phyloP scores from a whole-genome alignment of 306 rosid species.

The Vicia villosa region DNA sequence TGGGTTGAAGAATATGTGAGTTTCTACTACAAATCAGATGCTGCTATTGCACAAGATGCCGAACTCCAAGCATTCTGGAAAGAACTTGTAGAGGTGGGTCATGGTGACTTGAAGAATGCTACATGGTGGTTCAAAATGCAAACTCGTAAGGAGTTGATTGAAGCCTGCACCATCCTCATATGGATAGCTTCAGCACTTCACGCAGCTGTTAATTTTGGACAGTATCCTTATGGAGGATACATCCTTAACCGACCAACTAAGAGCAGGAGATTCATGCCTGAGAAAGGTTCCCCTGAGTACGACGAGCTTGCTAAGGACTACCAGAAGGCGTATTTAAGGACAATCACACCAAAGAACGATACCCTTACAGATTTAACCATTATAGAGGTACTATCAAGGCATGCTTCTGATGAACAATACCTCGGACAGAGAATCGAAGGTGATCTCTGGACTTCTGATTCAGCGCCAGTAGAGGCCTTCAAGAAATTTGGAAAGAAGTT shows the following conservation, averaged over 20 bases:
- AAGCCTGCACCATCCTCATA: conserved; percentile 48
- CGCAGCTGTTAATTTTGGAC: conserved; percentile 74
- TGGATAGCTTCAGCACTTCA: conserved; percentile 76
- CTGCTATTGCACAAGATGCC: conserved; percentile 46
- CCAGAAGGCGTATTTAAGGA: conserved; percentile 50
- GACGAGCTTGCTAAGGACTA: conserved; percentile 54
- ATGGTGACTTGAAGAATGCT: conserved; percentile 58
- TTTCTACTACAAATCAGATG: conserved; percentile 55
- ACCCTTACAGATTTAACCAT: conserved; percentile 56
- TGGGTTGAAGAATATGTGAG: conserved; percentile 62
- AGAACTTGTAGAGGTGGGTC: conserved; percentile 58
- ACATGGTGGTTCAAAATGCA: conserved; percentile 65
- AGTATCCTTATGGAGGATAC: conserved; percentile 71
- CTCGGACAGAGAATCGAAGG: conserved; percentile 52
- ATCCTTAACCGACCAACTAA: conserved; percentile 69
- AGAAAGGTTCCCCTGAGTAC: conserved; percentile 53
- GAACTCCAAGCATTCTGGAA: conserved; percentile 78
- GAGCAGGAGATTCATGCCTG: conserved; percentile 64
- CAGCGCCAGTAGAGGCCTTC: conserved; percentile 17
- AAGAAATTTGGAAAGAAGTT: conserved; percentile 38
- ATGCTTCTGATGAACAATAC: conserved; percentile 60
- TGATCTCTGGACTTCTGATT: conserved; percentile 39
- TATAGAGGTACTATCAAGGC: conserved; percentile 70
- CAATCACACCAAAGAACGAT: conserved; percentile 57
- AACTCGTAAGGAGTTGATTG: conserved; percentile 45